Base-by-base conservation (phyloP, 208 protist species). In the Trypanosoma scelopori region DNA sequence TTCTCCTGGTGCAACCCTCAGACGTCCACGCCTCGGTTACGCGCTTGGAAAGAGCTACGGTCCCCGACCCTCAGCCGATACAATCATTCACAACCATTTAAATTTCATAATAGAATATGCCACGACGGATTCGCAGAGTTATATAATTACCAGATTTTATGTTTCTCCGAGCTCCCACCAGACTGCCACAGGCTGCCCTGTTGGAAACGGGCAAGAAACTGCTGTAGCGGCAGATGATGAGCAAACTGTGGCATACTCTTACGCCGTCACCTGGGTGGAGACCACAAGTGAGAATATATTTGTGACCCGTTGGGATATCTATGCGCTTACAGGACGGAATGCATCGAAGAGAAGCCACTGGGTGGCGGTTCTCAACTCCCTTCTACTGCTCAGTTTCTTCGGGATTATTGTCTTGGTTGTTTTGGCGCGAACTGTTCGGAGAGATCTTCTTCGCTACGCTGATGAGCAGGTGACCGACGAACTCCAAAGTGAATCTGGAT, bases 321-420 rank as follows among this genome's bases (percentile, higher is more conserved):
- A 98, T 59, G 82, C 97, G 0, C 50, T 47, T 46, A 59, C 68
- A 3, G 78, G 78, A 47, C 32, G 58, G 0, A 35, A 84, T 18
- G 15, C 51, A 37, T 18, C 41, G n/a, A 62, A 42, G 41, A 61
- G 49, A 23, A 87, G 97, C 25, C 97, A 98, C 77, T 98, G 87
- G 94, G 96, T 98, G 71, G 90, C 94, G 7, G 90, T 98, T 42
- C 69, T 98, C 45, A 98, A 99, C 84, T 97, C 89, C 6, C 71
- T 98, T 15, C 71, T 98, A 61, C 91, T 99, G 30, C 92, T 98
- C 1, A 51, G 98, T 47, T 92, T 99, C 73, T 79, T 99, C 3
- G 84, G 90, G 6, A 67, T 80, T 51, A 94, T 98, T 75, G 87
- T 98, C 5, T 93, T 94, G 12, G 85, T 98, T 74, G 98, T 99